These are phyloP conservation scores for Zygnema cylindricum DNA, from an alignment of 139 green algal genomes.

Conservation along the genomic window DNA sequence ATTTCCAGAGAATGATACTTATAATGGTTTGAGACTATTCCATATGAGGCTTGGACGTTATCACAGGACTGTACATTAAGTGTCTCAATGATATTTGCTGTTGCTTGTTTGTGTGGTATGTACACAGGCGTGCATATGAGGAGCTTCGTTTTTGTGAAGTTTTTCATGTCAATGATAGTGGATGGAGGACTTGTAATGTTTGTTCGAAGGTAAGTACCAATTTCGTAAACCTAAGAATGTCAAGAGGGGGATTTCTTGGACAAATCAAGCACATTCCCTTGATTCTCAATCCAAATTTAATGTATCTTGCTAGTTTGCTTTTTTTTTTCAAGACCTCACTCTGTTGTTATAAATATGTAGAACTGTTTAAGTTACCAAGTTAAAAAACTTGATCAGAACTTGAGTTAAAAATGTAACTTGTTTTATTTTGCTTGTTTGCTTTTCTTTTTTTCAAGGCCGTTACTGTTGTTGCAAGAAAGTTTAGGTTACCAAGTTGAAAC, in stretches of 20 bases:
- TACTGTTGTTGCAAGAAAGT: background rate
- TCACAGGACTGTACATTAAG: background rate
- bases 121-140: background rate
- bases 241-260: background rate
- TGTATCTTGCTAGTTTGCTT: too few relatives aligned
- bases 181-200: slow-evolving; percentile 20
- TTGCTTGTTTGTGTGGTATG: background rate
- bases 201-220: slow-evolving; percentile 1
- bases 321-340: background rate
- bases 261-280: background rate
- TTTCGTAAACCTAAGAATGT: background rate
- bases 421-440: background rate
- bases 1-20: background rate
- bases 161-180: background rate
- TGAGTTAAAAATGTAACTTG: background rate
- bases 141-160: slow-evolving; percentile 14
- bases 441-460: background rate
- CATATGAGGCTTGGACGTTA: background rate
- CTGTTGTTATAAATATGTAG: background rate
- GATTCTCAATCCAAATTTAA: background rate
- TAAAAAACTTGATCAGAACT: too few relatives aligned
- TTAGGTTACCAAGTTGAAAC: background rate
- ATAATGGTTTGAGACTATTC: background rate
- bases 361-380: background rate
- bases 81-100: background rate